phyloP scores from a whole-genome alignment of 345 rosid genomes.

The Dipteronia dyeriana region DNA sequence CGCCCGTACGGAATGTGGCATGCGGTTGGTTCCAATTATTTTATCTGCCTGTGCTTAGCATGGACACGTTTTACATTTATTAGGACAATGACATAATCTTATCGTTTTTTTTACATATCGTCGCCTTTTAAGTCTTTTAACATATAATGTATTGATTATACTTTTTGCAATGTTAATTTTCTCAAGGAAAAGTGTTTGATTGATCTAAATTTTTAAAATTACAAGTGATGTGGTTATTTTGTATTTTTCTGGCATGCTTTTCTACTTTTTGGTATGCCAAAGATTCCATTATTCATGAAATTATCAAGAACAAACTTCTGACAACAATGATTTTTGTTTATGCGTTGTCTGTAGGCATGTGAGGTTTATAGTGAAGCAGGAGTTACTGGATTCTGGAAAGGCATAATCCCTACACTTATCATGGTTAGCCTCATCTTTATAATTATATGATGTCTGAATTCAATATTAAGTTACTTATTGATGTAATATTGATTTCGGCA shows the following conservation, averaged over 20 bases:
- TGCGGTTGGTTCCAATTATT: conserved; percentile 43
- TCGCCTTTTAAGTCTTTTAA: neutral
- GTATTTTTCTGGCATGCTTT: neutral
- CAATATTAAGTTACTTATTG: conserved; percentile 14
- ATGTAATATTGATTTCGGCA: conserved; percentile 14
- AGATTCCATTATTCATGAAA: neutral
- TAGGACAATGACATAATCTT: conserved; percentile 3
- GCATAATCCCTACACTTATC: conserved; percentile 65
- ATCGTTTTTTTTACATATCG: neutral
- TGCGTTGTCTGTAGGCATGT: conserved; percentile 38
- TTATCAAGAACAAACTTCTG: neutral
- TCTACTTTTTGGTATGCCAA: neutral
- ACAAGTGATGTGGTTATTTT: neutral
- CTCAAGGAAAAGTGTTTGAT: neutral
- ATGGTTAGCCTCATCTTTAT: conserved; percentile 47
- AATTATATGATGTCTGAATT: neutral
- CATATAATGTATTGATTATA: neutral
- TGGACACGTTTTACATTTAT: neutral
- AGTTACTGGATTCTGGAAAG: conserved; percentile 70
- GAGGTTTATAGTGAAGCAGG: conserved; percentile 68
- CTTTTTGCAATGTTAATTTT: neutral
- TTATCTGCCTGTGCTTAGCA: neutral
- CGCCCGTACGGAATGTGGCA: conserved; percentile 58
- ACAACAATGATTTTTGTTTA: neutral
- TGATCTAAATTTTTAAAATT: neutral